Evolutionary conservation across 2,329 filamentous ascomycete species (phyloP).

Genomic region (Stemphylium lycopersici): DNA sequence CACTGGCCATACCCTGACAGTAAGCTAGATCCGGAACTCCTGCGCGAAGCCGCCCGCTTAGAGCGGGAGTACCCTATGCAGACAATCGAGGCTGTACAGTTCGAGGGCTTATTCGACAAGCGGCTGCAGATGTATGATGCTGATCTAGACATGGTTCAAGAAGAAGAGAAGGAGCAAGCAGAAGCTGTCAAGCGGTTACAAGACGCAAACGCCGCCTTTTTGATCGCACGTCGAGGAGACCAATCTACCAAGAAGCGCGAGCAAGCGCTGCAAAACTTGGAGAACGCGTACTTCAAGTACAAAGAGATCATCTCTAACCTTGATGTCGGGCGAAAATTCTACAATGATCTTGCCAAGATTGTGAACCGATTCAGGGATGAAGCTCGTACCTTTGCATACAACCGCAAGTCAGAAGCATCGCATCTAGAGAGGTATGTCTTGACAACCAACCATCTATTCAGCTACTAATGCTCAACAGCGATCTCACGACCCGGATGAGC

Average conservation of each 20-base stretch:
- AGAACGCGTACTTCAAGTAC: conserved; percentile 93
- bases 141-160: conserved; percentile 72
- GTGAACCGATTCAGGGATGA: conserved; percentile 85
- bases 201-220: conserved; percentile 79
- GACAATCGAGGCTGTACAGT: conserved; percentile 83
- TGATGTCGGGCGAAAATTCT: conserved; percentile 91
- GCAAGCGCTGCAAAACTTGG: conserved; percentile 81
- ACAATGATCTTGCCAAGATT: conserved; percentile 92
- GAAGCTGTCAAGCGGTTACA: conserved; percentile 71
- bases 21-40: conserved; percentile 69
- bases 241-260: conserved; percentile 76
- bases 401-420: conserved; percentile 79
- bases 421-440: conserved; percentile 72
- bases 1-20: conserved; percentile 30
- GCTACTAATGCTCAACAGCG: conserved; percentile 47
- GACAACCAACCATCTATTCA: neutral
- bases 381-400: conserved; percentile 76
- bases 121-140: conserved; percentile 81
- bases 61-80: conserved; percentile 88
- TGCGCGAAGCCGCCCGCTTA: conserved; percentile 80
- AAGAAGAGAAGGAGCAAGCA: conserved; percentile 78
- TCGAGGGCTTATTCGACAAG: conserved; percentile 87
- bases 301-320: conserved; percentile 94
- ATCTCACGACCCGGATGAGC: conserved; percentile 66
- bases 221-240: conserved; percentile 72